Evolutionary conservation across 2,329 filamentous ascomycete species (phyloP).

Genomic region (Sphaerulina vaccinii): DNA sequence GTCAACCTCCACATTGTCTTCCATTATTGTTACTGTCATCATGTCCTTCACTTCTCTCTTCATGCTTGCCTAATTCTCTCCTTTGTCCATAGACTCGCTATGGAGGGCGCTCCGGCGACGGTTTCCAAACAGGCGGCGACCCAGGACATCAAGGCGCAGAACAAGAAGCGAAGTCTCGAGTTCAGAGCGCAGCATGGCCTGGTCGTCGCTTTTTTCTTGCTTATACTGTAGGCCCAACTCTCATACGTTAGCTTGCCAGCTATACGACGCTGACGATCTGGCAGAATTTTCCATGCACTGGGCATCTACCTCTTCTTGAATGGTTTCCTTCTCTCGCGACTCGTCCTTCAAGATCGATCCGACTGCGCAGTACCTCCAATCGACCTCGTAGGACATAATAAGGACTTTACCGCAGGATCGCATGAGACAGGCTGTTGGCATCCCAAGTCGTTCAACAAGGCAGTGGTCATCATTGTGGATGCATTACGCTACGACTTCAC

Average conservation of each 20-base stretch:
- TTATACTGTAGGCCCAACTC: constrained; percentile 54
- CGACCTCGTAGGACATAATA: constrained; percentile 21
- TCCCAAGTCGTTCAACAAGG: constrained; percentile 87
- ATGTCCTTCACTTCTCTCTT: not conserved
- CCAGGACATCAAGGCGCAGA: constrained; percentile 32
- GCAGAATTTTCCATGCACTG: constrained; percentile 67
- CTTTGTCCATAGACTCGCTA: constrained; percentile 12
- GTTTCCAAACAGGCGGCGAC: constrained; percentile 11
- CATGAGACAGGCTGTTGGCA: constrained; percentile 83
- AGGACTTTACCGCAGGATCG: constrained; percentile 40
- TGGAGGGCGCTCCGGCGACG: constrained; percentile 22
- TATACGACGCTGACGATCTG: constrained; percentile 9
- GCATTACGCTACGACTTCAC: constrained; percentile 97
- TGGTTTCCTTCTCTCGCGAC: constrained; percentile 87
- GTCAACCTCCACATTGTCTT: not conserved
- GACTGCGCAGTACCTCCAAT: constrained; percentile 75
- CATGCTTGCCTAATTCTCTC: constrained; percentile 12
- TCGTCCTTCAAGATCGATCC: constrained; percentile 74
- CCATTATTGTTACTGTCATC: not conserved
- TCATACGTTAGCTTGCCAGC: not conserved
- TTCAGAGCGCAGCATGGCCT: constrained; percentile 56
- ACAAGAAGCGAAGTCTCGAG: constrained; percentile 46
- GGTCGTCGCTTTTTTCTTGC: constrained; percentile 64
- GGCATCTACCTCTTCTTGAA: constrained; percentile 92
- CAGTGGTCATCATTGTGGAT: constrained; percentile 86